These are phyloP conservation scores for Fonsecaea pedrosoi DNA, from an alignment of 2,329 filamentous ascomycete species.

Conservation along the genomic window DNA sequence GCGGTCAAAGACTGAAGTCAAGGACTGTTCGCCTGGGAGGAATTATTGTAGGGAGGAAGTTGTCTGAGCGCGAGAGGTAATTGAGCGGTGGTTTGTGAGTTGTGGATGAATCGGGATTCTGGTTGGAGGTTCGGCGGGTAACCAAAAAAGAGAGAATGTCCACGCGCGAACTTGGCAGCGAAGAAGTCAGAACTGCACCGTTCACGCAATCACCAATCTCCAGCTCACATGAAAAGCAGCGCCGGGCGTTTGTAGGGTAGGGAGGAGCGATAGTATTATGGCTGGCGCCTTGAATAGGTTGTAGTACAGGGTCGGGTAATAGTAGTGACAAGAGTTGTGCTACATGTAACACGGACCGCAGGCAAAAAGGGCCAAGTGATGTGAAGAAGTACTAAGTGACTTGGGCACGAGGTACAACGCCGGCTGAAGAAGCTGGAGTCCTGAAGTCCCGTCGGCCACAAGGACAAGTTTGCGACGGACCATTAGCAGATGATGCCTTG, in stretches of 20 bases:
- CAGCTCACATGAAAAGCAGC: background rate
- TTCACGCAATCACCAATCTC: background rate
- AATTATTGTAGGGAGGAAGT: background rate
- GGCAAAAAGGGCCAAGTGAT: background rate
- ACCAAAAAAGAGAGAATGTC: background rate
- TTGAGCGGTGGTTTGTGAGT: constrained; percentile 3
- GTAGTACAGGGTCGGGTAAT: background rate
- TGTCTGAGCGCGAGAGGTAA: background rate
- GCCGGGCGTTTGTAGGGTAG: background rate
- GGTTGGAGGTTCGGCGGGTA: constrained; percentile 9
- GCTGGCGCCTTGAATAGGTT: background rate
- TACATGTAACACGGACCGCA: background rate
- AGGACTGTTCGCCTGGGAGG: background rate
- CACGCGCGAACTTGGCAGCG: constrained; percentile 4
- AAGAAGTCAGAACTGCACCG: background rate
- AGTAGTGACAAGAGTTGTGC: background rate
- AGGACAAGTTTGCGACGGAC: background rate
- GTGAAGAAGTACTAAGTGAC: background rate
- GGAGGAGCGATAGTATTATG: background rate
- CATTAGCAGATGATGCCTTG: background rate
- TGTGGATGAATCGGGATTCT: constrained; percentile 3
- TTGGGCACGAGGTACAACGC: constrained; percentile 1
- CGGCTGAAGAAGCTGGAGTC: background rate
- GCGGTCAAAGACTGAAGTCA: constrained; percentile 8
- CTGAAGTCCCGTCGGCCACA: background rate